Evolutionary conservation across 139 green algal species (phyloP), one percentile per base, ranked within the genome.

Genomic region (Choricystis sp.): DNA sequence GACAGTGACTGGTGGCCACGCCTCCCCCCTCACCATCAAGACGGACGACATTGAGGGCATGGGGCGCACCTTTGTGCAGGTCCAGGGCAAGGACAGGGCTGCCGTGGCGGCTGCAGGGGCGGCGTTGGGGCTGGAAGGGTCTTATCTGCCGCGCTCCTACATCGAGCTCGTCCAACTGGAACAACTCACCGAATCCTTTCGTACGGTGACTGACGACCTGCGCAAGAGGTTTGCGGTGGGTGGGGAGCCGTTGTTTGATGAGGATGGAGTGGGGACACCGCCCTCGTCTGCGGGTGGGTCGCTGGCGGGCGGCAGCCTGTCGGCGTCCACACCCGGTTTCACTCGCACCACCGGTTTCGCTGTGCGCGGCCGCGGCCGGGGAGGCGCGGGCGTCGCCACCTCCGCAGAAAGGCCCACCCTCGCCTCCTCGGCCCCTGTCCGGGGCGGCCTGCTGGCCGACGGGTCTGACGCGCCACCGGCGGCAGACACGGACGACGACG

Each of bases 121-220:
- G 1, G 68, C 71, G 52, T 75, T 97, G n/a, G 84, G 82, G 3
- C 70, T 98, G 63, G 76, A 89, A 23, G 85, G 86, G 27, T 81
- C 69, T 23, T 98, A 94, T 74, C 83, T 96, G 29, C 74, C 91
- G 0, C 72, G 78, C 26, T 86, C 77, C 3, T 98, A 96, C 74
- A 97, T 98, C 56, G 91, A 98, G 77, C 84, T 96, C 72, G 74
- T 93, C 2, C 84, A 92, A 56, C 72, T 90, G 30, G 80, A 78
- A 57, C 76, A 85, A 72, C 74, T 90, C 52, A 84, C 81, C 20
- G 59, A 75, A 20, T 70, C 79, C 16, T 93, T 93, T 59, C 75
- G 81, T 57, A 77, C 65, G 1, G 79, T 89, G n/a, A 87, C 81
- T 2, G 83, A 89, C 9, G 83, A 89, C 65, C 66, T 86, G 57